These are phyloP conservation scores for Staphylotrichum tortipilum DNA, from an alignment of 495 filamentous ascomycete species.

Conservation along the genomic window DNA sequence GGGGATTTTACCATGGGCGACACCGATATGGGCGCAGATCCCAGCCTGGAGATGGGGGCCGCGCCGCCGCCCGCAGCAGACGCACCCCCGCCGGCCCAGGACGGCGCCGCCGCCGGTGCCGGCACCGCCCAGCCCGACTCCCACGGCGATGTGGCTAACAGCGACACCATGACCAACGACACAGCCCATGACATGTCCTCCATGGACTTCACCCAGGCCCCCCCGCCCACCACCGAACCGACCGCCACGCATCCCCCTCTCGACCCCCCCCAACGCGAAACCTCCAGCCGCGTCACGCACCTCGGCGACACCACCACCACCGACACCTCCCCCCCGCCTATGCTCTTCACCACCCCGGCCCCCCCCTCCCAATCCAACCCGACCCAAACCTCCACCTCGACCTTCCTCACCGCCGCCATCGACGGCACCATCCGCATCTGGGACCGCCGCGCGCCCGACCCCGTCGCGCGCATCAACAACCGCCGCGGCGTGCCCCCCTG, in stretches of 20 bases:
- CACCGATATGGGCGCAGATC: conserved; percentile 5
- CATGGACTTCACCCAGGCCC: conserved; percentile 17
- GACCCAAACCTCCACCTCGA: conserved; percentile 50
- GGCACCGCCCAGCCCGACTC: not conserved
- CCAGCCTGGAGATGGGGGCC: not conserved
- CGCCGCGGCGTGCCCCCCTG: conserved; percentile 72
- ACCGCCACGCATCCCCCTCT: conserved; percentile 8
- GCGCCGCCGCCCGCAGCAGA: not conserved
- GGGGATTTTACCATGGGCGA: conserved; percentile 35
- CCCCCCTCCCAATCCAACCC: conserved; percentile 27
- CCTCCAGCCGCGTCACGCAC: no score
- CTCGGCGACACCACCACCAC: conserved; percentile 4
- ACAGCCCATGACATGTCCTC: conserved; percentile 17
- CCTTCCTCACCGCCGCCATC: conserved; percentile 78
- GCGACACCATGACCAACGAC: conserved; percentile 23
- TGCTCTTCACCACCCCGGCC: conserved; percentile 21
- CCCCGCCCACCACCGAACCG: conserved; percentile 2
- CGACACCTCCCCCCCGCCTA: conserved; percentile 22
- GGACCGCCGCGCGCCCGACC: conserved; percentile 71
- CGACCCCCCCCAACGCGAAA: conserved; percentile 9
- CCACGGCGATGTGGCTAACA: conserved; percentile 5
- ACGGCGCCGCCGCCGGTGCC: not conserved
- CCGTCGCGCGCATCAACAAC: conserved; percentile 69
- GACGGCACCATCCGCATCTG: conserved; percentile 85
- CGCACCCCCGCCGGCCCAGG: not conserved